Percentiles rank a stretch among this genome's conserved stretches.
Evolutionary conservation across 116 monocot genomes (phyloP).

Genomic region (Iris pallida): DNA sequence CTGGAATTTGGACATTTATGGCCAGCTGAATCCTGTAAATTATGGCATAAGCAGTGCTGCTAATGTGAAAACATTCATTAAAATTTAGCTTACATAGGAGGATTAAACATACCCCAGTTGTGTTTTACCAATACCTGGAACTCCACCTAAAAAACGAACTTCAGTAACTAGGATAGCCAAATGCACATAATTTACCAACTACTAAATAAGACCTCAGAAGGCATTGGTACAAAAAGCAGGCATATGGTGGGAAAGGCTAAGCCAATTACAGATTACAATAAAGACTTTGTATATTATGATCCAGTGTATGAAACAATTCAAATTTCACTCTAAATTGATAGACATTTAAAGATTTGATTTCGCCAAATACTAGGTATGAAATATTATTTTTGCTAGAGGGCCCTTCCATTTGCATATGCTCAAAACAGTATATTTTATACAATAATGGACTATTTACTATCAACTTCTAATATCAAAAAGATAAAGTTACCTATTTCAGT

Average conservation of each 20-base stretch:
- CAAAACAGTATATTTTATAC: too few relatives aligned
- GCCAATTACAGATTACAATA: too few relatives aligned
- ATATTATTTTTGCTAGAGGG: too few relatives aligned
- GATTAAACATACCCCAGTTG: conserved; percentile 75
- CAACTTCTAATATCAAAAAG: too few relatives aligned
- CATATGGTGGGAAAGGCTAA: too few relatives aligned
- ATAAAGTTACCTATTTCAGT: conserved; percentile 79
- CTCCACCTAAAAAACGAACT: conserved; percentile 73
- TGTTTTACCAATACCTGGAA: conserved; percentile 97
- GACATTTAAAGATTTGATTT: too few relatives aligned
- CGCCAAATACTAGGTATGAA: too few relatives aligned
- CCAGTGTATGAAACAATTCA: too few relatives aligned
- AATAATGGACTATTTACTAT: too few relatives aligned
- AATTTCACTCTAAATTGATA: too few relatives aligned
- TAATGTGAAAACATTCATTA: conserved; percentile 11
- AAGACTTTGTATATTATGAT: too few relatives aligned
- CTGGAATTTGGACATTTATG: conserved; percentile 89
- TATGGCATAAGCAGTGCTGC: conserved; percentile 9
- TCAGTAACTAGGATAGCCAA: conserved; percentile 1
- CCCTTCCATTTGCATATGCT: too few relatives aligned
- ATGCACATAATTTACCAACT: conserved; percentile 6
- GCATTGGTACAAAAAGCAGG: not conserved
- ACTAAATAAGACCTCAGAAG: not conserved
- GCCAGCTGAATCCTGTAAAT: conserved; percentile 87
- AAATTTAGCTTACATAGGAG: conserved; percentile 2